Percentiles rank a stretch among this genome's conserved stretches.
Conservation (phyloP, 1,284 basidiomycete species). For the Puccinia novopanici region DNA sequence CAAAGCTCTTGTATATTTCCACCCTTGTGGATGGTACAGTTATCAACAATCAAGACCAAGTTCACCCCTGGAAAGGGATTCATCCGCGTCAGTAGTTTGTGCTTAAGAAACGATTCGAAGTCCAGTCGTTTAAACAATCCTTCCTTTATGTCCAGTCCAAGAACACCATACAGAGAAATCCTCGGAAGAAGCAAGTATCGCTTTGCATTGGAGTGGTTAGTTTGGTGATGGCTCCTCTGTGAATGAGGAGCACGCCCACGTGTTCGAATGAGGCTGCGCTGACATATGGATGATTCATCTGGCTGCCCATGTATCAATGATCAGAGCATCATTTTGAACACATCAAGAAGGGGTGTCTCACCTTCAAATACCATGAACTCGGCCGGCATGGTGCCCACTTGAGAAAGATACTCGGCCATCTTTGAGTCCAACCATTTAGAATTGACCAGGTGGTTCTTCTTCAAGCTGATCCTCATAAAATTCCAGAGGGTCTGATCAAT, state of each 20-base stretch:
- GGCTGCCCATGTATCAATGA: neutral
- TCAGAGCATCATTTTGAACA: neutral
- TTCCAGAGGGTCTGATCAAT: too few species aligned
- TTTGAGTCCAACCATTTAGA: too few species aligned
- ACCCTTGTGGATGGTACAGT: slow-evolving; percentile 15
- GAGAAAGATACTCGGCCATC: too few species aligned
- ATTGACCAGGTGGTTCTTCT: too few species aligned
- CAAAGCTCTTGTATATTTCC: too few species aligned
- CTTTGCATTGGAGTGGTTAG: neutral
- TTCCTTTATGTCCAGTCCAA: slow-evolving; percentile 5
- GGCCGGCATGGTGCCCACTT: too few species aligned
- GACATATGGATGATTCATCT: slow-evolving; percentile 13
- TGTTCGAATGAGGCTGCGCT: neutral
- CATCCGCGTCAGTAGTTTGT: slow-evolving; percentile 12
- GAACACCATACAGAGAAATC: neutral
- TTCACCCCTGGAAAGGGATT: slow-evolving; percentile 15
- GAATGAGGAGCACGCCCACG: too few species aligned
- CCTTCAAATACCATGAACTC: slow-evolving; percentile 5
- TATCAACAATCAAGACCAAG: slow-evolving; percentile 26
- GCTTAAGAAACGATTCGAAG: slow-evolving; percentile 21
- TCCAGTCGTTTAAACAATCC: neutral
- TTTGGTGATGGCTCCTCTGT: neutral
- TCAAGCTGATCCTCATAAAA: too few species aligned
- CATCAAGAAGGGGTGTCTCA: neutral
- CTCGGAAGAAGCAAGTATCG: neutral